Base-by-base conservation (phyloP, 2,329 filamentous ascomycete species). In the Venturia asperata region DNA sequence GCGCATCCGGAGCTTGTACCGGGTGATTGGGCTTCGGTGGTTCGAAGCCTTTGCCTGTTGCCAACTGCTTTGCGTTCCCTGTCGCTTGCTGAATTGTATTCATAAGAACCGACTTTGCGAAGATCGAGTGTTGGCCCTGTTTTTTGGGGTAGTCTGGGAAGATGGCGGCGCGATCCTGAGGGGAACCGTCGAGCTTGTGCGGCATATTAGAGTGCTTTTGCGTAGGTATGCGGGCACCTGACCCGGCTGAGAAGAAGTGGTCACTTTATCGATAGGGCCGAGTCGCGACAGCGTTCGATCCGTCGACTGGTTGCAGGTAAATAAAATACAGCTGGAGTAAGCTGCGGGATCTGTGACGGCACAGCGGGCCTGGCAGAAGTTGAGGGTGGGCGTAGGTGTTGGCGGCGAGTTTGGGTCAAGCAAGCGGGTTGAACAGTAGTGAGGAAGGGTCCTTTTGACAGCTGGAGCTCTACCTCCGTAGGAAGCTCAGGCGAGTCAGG, bases 81-180 rank as follows among this genome's bases (percentile, higher is more conserved):
- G 15, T 49, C 43, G 49, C 64, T 52, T 47, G 62, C 62, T 62
- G 61, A 55, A 66, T 64, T 64, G 56, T 75, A 73, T 76, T 79
- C 77, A 82, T 80, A 71, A 82, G 79, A 70, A 79, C 79, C 70
- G 77, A 78, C 73, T 79, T 78, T 62, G 81, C 81, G 69, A 80
- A 77, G 67, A 73, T 71, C 63, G 80, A 81, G 72, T 81, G 80
- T 70, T 81, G 78, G 71, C 77, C 75, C 70, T 74, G 72, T 58
- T 58, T 58, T 15, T 37, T 27, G n/a, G 39, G 24, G 2, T 30
- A 45, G 30, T 41, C 10, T 41, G 39, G 39, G 39, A 41, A 41
- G 11, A 3, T 34, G 30, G 30, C 6, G 19, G 41, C 24, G 30
- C 61, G 43, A 49, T 43, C 21, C 1, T 45, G 49, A 24, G 49